These are phyloP conservation scores for Ceratobasidium sp. DNA, from an alignment of 1,284 basidiomycete species.

Conservation along the genomic window DNA sequence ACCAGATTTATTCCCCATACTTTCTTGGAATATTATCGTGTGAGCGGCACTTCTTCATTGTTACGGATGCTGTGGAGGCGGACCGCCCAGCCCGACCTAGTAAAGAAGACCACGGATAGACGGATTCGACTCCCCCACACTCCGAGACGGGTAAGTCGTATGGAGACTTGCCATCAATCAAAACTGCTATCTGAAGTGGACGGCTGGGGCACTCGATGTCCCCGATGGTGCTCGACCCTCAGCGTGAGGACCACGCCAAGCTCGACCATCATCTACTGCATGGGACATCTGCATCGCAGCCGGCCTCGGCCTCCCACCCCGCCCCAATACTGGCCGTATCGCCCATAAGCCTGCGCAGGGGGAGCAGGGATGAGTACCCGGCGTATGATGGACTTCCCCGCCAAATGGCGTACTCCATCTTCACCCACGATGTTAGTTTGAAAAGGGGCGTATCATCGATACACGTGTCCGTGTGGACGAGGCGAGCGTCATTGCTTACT, in stretches of 20 bases:
- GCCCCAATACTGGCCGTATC: not conserved
- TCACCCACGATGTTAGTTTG: not conserved
- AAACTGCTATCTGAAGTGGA: conserved; percentile 7
- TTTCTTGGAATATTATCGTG: too few species aligned
- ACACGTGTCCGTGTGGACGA: conserved; percentile 24
- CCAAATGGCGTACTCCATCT: not conserved
- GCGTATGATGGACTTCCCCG: not conserved
- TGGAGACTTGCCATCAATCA: not conserved
- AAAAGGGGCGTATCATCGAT: conserved; percentile 40
- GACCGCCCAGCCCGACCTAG: too few species aligned
- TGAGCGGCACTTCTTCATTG: too few species aligned
- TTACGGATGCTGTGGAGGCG: too few species aligned
- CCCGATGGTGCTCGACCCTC: conserved; percentile 12
- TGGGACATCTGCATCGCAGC: not conserved
- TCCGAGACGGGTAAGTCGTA: not conserved
- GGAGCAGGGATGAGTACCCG: too few species aligned
- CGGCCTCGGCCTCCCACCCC: not conserved
- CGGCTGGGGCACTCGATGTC: not conserved
- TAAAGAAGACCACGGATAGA: conserved; percentile 1
- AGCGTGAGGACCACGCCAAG: conserved; percentile 16
- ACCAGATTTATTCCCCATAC: not conserved
- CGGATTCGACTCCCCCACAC: not conserved
- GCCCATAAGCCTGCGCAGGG: too few species aligned
- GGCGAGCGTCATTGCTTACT: too few species aligned
- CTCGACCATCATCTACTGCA: not conserved